Conservation (phyloP, 108 stramenopile genomes). For the Conticribra guillardii region DNA sequence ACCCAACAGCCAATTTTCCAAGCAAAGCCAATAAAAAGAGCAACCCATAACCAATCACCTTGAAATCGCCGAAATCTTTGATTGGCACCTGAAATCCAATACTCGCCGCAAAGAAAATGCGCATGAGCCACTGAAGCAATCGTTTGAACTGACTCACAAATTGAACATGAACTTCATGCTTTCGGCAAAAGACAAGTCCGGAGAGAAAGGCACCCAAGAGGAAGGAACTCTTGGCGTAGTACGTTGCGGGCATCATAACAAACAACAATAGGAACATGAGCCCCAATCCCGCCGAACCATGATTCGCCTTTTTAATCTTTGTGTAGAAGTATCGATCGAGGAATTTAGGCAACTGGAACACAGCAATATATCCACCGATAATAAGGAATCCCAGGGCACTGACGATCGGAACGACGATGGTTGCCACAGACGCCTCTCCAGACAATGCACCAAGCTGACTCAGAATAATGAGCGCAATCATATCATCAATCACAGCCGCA, state of each 20-base stretch:
- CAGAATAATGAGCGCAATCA: conserved; percentile 84
- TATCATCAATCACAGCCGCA: conserved; percentile 87
- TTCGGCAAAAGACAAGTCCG: conserved; percentile 77
- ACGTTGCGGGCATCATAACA: conserved; percentile 58
- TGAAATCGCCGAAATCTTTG: conserved; percentile 60
- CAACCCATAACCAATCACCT: conserved; percentile 72
- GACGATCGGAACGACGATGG: conserved; percentile 71
- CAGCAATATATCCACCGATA: conserved; percentile 73
- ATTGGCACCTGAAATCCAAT: conserved; percentile 84
- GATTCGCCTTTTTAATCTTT: conserved; percentile 34
- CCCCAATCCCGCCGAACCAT: conserved; percentile 58
- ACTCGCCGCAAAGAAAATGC: conserved; percentile 86
- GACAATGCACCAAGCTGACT: conserved; percentile 65
- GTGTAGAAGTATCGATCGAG: conserved; percentile 50
- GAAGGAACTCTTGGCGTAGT: conserved; percentile 67
- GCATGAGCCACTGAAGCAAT: conserved; percentile 82
- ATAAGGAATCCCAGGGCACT: conserved; percentile 67
- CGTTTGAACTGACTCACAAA: conserved; percentile 85
- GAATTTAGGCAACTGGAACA: conserved; percentile 60
- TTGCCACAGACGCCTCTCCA: conserved; percentile 55
- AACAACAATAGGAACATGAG: conserved; percentile 54
- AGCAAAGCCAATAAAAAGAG: conserved; percentile 65
- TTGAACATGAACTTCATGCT: conserved; percentile 57
- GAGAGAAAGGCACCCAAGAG: conserved; percentile 67
- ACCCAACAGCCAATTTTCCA: conserved; percentile 80